Percentiles rank a stretch among this genome's conserved stretches.
Evolutionary conservation across 306 rosid species (phyloP).

Genomic region (Gastrolobium bilobum): DNA sequence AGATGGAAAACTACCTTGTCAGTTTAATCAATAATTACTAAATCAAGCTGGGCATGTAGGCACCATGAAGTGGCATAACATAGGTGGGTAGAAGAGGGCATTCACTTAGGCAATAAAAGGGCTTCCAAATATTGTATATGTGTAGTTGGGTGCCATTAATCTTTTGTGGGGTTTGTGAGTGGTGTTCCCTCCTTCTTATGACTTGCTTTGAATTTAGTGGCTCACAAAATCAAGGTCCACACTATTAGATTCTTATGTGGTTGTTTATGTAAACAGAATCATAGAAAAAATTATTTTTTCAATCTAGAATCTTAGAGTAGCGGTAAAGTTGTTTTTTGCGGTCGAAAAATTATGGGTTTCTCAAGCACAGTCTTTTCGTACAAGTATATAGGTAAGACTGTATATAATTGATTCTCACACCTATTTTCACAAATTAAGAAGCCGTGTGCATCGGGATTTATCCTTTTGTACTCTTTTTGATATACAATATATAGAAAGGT

Average conservation of each 20-base stretch:
- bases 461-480: not conserved
- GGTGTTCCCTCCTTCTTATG: slow-evolving; percentile 30
- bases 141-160: slow-evolving; percentile 57
- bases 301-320: too few species aligned
- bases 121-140: slow-evolving; percentile 42
- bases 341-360: too few species aligned
- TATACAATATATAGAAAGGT: not conserved
- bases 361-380: too few species aligned
- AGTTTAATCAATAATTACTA: slow-evolving; percentile 47
- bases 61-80: slow-evolving; percentile 45
- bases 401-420: too few species aligned
- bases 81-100: slow-evolving; percentile 55
- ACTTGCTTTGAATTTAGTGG: slow-evolving; percentile 26
- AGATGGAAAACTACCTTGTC: slow-evolving; percentile 48
- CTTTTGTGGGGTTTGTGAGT: slow-evolving; percentile 38
- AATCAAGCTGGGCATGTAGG: slow-evolving; percentile 55
- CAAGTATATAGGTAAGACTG: too few species aligned
- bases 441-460: too few species aligned
- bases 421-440: too few species aligned
- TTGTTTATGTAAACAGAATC: slow-evolving; percentile 6
- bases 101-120: slow-evolving; percentile 51
- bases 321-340: too few species aligned
- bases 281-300: not conserved
- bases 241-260: not conserved
- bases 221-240: slow-evolving; percentile 42